Evolutionary conservation across 164 flowering plant species (phyloP), one percentile per base, ranked within the genome.

Genomic region (Akebia trifoliata): DNA sequence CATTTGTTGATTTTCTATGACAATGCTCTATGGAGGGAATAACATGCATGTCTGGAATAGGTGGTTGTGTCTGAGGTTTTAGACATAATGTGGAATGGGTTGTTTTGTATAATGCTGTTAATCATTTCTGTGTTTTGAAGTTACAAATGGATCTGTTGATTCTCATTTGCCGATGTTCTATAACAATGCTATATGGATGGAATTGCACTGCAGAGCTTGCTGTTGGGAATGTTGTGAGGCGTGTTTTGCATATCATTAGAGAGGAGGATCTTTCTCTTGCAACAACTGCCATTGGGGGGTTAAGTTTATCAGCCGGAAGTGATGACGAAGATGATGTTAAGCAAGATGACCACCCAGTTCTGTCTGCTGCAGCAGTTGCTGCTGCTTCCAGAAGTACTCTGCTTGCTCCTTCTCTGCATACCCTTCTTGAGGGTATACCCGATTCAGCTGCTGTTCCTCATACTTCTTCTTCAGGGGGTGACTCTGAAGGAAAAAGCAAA

Each of bases 401-500:
- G 64, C 90, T 95, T 26, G 87, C 97, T 44, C 99, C 97, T 58
- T 86, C 99, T 22, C 74, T 94, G 81, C 97, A 88, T 57, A 76
- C 96, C 15, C 87, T 94, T 54, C 96, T 94, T 44, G 99, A 90
- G 78, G 96, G 77, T 57, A 34, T 76, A 29, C 96, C 93, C 66
- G 88, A 76, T 21, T 62, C 89, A 12, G 76, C 84, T 43, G 83
- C 86, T 69, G 76, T 67, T 59, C 95, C 72, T 57, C 88, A 74
- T 24, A 61, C 87, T 49, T 78, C 86, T 63, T 93, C 97, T 39
- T 94, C 99, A 57, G 99, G 87, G 7, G 99, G 96, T 68, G 96
- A 90, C 69, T 94, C 99, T 66, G 99, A 94, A 74, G 97, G 93
- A 62, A 94, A 81, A 76, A 88, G 84, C 74, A 94, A 78, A 82